Percentiles rank a stretch among this genome's conserved stretches.
phyloP scores from a whole-genome alignment of 1,284 basidiomycete species.

The Apiotrichum akiyoshidainum region DNA sequence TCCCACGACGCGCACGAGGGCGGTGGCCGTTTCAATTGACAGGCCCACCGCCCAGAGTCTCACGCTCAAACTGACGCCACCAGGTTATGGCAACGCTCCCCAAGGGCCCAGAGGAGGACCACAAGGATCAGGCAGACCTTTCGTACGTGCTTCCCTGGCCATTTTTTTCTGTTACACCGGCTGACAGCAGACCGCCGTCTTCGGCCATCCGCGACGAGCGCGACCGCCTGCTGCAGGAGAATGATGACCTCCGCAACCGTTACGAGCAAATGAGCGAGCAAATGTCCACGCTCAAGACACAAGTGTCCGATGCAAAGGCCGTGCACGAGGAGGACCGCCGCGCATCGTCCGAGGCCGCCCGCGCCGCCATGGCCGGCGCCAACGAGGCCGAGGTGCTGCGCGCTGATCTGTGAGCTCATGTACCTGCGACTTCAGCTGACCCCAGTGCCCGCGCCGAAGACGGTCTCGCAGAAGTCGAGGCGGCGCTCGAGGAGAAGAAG shows the following conservation, averaged over 20 bases:
- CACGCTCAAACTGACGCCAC: neutral
- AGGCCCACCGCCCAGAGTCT: neutral
- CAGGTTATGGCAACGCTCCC: conserved; percentile 41
- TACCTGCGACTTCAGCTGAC: conserved; percentile 35
- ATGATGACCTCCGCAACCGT: conserved; percentile 37
- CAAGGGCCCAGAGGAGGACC: conserved; percentile 17
- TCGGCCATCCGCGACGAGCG: conserved; percentile 32
- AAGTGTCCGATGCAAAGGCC: conserved; percentile 21
- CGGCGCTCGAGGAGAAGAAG: conserved; percentile 73
- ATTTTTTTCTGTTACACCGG: neutral
- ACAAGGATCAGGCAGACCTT: conserved; percentile 5
- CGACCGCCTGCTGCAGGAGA: conserved; percentile 40
- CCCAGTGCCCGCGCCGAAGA: conserved; percentile 67
- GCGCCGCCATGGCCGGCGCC: conserved; percentile 8
- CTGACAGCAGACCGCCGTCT: conserved; percentile 13
- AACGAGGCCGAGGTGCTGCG: conserved; percentile 73
- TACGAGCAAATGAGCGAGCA: conserved; percentile 43
- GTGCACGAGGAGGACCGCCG: conserved; percentile 13
- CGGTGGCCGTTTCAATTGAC: no score
- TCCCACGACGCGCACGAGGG: neutral
- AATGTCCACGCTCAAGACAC: conserved; percentile 36
- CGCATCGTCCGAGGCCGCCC: conserved; percentile 10
- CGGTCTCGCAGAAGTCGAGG: conserved; percentile 71
- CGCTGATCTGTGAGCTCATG: conserved; percentile 56
- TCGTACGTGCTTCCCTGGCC: conserved; percentile 4